Conservation (phyloP, 768 basidiomycete genomes). For the Rickenella mellea region DNA sequence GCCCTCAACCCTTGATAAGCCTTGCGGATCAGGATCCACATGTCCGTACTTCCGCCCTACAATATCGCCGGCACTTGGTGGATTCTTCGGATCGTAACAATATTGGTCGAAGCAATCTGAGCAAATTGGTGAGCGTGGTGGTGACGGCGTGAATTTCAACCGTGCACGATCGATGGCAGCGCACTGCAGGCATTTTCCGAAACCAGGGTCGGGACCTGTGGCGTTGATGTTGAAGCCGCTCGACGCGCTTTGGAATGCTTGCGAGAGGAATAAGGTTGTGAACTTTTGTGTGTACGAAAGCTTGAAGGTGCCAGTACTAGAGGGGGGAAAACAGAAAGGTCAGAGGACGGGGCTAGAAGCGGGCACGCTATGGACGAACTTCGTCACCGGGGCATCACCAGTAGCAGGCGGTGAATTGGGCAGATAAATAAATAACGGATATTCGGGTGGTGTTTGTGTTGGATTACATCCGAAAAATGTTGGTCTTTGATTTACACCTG, state of each 20-base stretch:
- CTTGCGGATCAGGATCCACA: slow-evolving; percentile 46
- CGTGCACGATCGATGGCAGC: slow-evolving; percentile 40
- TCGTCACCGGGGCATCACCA: slow-evolving; percentile 52
- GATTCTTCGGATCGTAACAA: slow-evolving; percentile 19
- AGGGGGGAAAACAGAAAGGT: too few species aligned
- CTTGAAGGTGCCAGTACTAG: slow-evolving; percentile 49
- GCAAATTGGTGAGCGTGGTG: slow-evolving; percentile 16
- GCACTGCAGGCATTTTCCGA: slow-evolving; percentile 62
- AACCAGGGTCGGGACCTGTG: slow-evolving; percentile 44
- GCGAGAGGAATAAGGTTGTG: slow-evolving; percentile 48
- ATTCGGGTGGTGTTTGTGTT: slow-evolving; percentile 35
- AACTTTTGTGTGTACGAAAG: slow-evolving; percentile 51
- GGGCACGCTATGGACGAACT: slow-evolving; percentile 40
- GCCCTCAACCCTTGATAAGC: slow-evolving; percentile 26
- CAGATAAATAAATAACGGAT: slow-evolving; percentile 63
- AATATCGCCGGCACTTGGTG: slow-evolving; percentile 14
- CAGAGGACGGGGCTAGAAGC: not conserved
- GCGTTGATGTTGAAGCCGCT: slow-evolving; percentile 54
- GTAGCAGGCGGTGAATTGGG: slow-evolving; percentile 68
- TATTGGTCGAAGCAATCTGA: slow-evolving; percentile 18
- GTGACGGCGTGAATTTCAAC: slow-evolving; percentile 5
- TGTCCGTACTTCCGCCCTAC: slow-evolving; percentile 33
- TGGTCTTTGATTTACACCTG: slow-evolving; percentile 56
- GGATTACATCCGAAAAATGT: slow-evolving; percentile 79
- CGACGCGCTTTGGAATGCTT: slow-evolving; percentile 44